Base-by-base conservation (phyloP, 2,329 filamentous ascomycete species). In the Alternaria gaisen region DNA sequence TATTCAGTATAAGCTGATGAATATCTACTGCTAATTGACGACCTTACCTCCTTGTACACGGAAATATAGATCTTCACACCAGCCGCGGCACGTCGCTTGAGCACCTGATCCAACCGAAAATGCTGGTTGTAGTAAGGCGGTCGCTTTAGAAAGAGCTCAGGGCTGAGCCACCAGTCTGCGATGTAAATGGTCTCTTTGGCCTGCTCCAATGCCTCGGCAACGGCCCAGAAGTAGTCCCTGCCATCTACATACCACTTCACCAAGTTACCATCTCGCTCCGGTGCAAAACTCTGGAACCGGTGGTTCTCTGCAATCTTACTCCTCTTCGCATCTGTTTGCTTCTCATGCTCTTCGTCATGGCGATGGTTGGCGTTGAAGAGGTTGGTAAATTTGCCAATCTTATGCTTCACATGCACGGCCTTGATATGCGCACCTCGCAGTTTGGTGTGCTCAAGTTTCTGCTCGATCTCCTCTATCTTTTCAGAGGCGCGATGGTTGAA, bases 241-340 rank as follows among this genome's bases (percentile, higher is more conserved):
- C 93, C 95, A 76, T 98, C 95, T 11, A 98, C 92, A 80, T 97
- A 98, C 94, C 94, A 99, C 82, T 98, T 98, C 76, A 95, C 85
- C 59, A 91, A 84, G 78, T 98, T 97, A 28, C 90, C 91, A 11
- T 94, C 89, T 43, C 90, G 88, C 76, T 94, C 90, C 0, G 94
- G 94, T 38, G 96, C 96, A 80, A 91, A 99, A 4, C 92, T 97
- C n/a, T 91, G 78, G 82, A 93, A 98, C 42, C 94, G 89, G 75
- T 98, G 89, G 14, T 87, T 85, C 59, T 94, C 87, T 67, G 86
- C 85, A 51, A 95, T 90, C 16, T 81, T 85, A 20, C 85, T 86
- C 60, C 95, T 87, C 81, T 97, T 97, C 12, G 86, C 86, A 76
- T 98, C 94, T 43, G 92, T 94, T 10, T 80, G 83, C 78, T 94